Base-by-base conservation (phyloP, 2,329 filamentous ascomycete species). In the Clarireedia sp. region DNA sequence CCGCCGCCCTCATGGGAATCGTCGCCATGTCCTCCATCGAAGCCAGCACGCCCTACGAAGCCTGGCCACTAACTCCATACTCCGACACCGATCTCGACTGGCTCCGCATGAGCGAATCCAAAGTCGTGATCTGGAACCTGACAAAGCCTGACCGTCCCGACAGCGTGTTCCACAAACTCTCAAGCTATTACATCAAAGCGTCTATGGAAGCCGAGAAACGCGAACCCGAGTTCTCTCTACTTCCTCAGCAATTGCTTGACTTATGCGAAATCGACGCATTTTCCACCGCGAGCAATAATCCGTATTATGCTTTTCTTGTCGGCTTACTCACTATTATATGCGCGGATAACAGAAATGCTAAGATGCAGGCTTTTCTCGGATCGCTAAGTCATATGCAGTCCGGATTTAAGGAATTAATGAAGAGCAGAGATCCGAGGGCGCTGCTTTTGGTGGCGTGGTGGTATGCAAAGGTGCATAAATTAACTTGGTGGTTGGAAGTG, bases 101-200 rank as follows among this genome's bases (percentile, higher is more conserved):
- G 82, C 64, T 86, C 2, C 76, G 71, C 47, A 74, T 85, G 65
- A 74, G 72, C 57, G 73, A 79, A 10, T 78, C 79, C 0, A 85
- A 85, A 66, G 74, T 71, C 51, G 72, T 73, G 2, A 69, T 85
- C 0, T 83, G 76, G 74, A 63, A 72, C 1, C 48, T 55, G 26
- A 55, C 54, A n/a, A 24, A 51, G 16, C 54, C 54, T 5, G 44
- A 9, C 7, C 47, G 54, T 10, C 12, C 29, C 45, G 54, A 51
- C 16, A 55, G 52, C 5, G 33, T 49, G 1, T 55, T 55, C 19
- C 36, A 33, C n/a, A 24, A 23, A 2, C 2, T 41, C 1, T 40
- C 53, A n/a, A 19, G 1, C 3, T 10, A 45, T 1, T 51, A 19
- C 10, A 19, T 44, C 1, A 24, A 19, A 2, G 21, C 10, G n/a